Conservation (phyloP, 352 stramenopile species). For the Globisporangium abappressorium region DNA sequence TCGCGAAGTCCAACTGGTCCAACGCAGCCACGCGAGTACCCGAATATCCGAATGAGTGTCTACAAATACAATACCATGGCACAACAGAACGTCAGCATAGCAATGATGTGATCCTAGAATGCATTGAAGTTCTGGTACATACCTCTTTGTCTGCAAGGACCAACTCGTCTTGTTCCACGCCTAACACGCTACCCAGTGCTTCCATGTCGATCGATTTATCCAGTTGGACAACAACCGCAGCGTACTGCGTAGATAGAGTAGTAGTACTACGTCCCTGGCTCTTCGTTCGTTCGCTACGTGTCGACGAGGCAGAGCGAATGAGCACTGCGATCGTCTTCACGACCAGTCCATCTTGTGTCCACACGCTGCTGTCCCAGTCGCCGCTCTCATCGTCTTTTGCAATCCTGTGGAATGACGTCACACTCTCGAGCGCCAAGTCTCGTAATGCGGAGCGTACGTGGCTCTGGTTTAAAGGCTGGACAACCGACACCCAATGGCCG, state of each 20-base stretch:
- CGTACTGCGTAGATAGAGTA: conserved; percentile 20
- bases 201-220: conserved; percentile 54
- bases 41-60: conserved; percentile 64
- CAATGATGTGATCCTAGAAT: neutral
- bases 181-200: conserved; percentile 27
- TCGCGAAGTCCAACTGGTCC: conserved; percentile 61
- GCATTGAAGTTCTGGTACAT: neutral
- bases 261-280: neutral
- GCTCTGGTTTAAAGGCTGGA: conserved; percentile 17
- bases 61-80: conserved; percentile 11
- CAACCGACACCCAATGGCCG: conserved; percentile 21
- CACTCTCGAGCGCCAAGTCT: conserved; percentile 19
- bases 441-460: conserved; percentile 39
- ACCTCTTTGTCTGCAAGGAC: conserved; percentile 51
- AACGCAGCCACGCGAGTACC: conserved; percentile 56
- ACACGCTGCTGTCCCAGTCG: conserved; percentile 16
- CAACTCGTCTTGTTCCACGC: conserved; percentile 27
- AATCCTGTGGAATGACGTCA: conserved; percentile 24
- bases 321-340: conserved; percentile 68
- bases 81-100: neutral
- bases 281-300: neutral
- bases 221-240: conserved; percentile 48
- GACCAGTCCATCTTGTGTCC: conserved; percentile 27
- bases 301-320: conserved; percentile 17
- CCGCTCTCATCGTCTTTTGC: conserved; percentile 10